Evolutionary conservation across 2,329 filamentous ascomycete species (phyloP).

Genomic region (Emericellopsis atlantica): DNA sequence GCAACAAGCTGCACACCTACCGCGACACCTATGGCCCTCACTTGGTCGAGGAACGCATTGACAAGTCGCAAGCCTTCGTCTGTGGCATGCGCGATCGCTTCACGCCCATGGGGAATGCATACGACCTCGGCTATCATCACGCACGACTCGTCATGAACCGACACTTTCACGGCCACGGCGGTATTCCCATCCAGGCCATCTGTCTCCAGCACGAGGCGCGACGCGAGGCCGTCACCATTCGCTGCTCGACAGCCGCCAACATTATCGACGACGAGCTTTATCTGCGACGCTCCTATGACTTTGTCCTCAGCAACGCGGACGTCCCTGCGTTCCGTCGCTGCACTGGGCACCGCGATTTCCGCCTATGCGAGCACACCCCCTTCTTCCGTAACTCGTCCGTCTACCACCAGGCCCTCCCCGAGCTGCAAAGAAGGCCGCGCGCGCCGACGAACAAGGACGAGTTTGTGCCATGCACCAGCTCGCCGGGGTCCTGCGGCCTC

Average conservation of each 20-base stretch:
- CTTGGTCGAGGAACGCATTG: not conserved
- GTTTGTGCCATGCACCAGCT: conserved; percentile 6
- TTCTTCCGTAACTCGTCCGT: conserved; percentile 7
- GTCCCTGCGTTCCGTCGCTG: conserved; percentile 5
- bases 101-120: conserved; percentile 8
- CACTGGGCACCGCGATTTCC: conserved; percentile 8
- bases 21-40: conserved; percentile 6
- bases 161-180: conserved; percentile 9
- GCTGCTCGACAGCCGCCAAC: conserved; percentile 7
- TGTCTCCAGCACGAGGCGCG: conserved; percentile 6
- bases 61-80: not conserved
- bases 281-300: conserved; percentile 7
- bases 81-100: conserved; percentile 7
- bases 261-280: conserved; percentile 8
- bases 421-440: conserved; percentile 6
- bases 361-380: conserved; percentile 10
- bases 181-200: conserved; percentile 7
- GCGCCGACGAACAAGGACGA: not conserved
- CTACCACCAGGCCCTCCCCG: conserved; percentile 8
- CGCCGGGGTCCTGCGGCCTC: conserved; percentile 9
- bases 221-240: conserved; percentile 4
- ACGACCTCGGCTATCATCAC: conserved; percentile 7
- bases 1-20: conserved; percentile 8
- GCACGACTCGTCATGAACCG: conserved; percentile 9
- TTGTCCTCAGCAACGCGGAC: conserved; percentile 4